Conservation (phyloP, 495 filamentous ascomycete genomes). For the Daldinia concentrica region DNA sequence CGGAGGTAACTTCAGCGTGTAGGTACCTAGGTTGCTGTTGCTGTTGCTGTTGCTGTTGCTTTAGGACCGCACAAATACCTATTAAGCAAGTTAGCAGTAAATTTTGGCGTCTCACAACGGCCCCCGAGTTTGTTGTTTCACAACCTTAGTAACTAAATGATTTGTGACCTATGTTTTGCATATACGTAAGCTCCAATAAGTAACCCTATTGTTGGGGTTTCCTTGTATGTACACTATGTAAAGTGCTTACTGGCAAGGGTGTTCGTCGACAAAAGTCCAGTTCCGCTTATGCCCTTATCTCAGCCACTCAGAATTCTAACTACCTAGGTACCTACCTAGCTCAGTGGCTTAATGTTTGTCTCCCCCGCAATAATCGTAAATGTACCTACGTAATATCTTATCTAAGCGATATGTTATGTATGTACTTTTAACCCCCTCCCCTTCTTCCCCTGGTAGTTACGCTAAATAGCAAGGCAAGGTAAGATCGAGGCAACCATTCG, state of each 20-base stretch:
- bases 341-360: neutral
- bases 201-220: too few relatives aligned
- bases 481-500: neutral
- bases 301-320: neutral
- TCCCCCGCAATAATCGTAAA: conserved; percentile 2
- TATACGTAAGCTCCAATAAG: too few relatives aligned
- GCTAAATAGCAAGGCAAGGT: neutral
- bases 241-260: neutral
- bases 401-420: neutral
- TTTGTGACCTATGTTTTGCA: too few relatives aligned
- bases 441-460: neutral
- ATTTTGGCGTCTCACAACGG: too few relatives aligned
- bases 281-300: neutral
- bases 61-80: too few relatives aligned
- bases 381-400: neutral
- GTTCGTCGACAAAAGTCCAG: neutral
- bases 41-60: too few relatives aligned
- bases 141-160: too few relatives aligned
- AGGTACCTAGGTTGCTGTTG: too few relatives aligned
- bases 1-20: too few relatives aligned
- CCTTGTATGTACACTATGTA: neutral
- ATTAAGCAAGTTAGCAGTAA: too few relatives aligned
- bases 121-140: too few relatives aligned
- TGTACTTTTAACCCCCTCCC: neutral
- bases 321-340: too few relatives aligned